Conservation (phyloP, 495 filamentous ascomycete species). For the Bacidia rubella region DNA sequence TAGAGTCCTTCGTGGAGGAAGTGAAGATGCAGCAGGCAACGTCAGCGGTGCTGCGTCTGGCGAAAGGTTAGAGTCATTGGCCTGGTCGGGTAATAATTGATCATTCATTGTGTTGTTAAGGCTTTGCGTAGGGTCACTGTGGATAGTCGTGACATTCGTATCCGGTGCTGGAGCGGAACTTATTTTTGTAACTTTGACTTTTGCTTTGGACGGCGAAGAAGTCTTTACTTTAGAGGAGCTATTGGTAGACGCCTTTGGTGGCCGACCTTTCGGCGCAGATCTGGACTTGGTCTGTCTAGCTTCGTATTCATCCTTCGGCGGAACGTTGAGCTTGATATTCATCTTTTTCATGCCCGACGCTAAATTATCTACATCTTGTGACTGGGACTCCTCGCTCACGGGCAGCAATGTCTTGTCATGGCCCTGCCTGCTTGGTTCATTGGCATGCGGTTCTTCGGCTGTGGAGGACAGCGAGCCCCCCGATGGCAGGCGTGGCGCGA, state of each 20-base stretch:
- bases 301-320: slow-evolving; percentile 58
- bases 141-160: too few relatives aligned
- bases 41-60: too few relatives aligned
- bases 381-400: slow-evolving; percentile 15
- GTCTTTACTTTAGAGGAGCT: slow-evolving; percentile 18
- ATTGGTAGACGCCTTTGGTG: slow-evolving; percentile 17
- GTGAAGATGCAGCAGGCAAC: too few relatives aligned
- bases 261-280: slow-evolving; percentile 20
- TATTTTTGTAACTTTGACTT: too few relatives aligned
- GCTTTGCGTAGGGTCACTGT: too few relatives aligned
- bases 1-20: too few relatives aligned
- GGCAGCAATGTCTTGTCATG: slow-evolving; percentile 8
- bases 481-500: slow-evolving; percentile 33
- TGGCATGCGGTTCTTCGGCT: slow-evolving; percentile 1
- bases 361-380: slow-evolving; percentile 46
- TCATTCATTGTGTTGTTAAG: too few relatives aligned
- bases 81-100: too few relatives aligned
- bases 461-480: slow-evolving; percentile 18
- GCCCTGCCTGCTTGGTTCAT: slow-evolving; percentile 3
- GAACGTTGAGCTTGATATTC: slow-evolving; percentile 57
- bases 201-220: slow-evolving; percentile 16
- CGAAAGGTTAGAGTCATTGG: too few relatives aligned
- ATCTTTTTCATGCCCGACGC: slow-evolving; percentile 54
- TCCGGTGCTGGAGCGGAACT: too few relatives aligned
- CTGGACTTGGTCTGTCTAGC: slow-evolving; percentile 35